Conservation (phyloP, 257 asterid genomes). For the Nicotiana tabacum region DNA sequence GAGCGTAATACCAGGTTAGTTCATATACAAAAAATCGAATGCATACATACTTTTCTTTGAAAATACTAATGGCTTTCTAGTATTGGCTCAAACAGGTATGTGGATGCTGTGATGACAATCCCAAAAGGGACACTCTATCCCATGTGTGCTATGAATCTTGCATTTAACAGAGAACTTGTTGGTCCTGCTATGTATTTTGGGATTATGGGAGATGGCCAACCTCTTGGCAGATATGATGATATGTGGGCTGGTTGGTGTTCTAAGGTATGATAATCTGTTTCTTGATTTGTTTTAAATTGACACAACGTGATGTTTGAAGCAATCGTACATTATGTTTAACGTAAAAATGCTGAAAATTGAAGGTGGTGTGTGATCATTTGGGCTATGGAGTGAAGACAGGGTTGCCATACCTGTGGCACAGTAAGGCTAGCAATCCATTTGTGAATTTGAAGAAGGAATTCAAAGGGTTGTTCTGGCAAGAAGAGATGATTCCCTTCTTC, state of each 20-base stretch:
- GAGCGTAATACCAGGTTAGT: constrained; percentile 37
- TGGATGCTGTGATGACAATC: constrained; percentile 40
- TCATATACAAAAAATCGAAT: background rate
- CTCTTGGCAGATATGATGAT: constrained; percentile 38
- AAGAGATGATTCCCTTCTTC: constrained; percentile 71
- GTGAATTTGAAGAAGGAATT: constrained; percentile 63
- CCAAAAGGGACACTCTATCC: constrained; percentile 38
- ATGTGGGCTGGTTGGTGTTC: constrained; percentile 52
- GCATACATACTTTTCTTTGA: background rate
- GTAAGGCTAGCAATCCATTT: constrained; percentile 77
- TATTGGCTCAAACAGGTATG: constrained; percentile 29
- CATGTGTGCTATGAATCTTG: constrained; percentile 45
- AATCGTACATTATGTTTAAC: background rate
- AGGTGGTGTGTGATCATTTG: constrained; percentile 65
- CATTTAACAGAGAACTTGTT: constrained; percentile 32
- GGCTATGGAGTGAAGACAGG: constrained; percentile 70
- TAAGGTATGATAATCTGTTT: constrained; percentile 18
- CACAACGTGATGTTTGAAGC: too few relatives aligned
- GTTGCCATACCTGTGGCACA: constrained; percentile 77
- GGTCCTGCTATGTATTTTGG: constrained; percentile 42
- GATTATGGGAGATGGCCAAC: constrained; percentile 43
- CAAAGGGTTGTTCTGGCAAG: constrained; percentile 73
- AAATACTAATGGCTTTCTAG: background rate
- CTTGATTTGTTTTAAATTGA: background rate
- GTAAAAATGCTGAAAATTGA: background rate